These are phyloP conservation scores for Diaporthe citrichinensis DNA, from an alignment of 2,329 filamentous ascomycete species.

Conservation along the genomic window DNA sequence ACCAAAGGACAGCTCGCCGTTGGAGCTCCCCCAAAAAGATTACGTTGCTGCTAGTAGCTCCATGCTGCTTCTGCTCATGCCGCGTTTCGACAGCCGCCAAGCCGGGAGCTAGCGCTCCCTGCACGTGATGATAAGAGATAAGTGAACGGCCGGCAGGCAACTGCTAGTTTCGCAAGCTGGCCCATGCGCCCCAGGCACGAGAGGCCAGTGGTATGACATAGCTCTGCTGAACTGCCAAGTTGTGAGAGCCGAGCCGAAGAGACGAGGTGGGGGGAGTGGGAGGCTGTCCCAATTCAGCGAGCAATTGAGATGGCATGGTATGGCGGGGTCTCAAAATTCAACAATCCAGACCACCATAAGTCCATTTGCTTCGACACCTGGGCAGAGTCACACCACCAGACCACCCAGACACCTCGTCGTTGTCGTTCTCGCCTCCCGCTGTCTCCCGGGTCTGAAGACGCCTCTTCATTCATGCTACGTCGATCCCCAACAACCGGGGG, in stretches of 20 bases:
- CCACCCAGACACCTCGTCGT: constrained; percentile 1
- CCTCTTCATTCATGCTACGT: neutral
- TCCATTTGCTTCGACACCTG: constrained; percentile 6
- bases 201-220: neutral
- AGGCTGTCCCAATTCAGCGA: constrained; percentile 34
- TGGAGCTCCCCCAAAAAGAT: constrained; percentile 39
- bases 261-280: constrained; percentile 22
- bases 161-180: neutral
- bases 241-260: constrained; percentile 27
- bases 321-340: constrained; percentile 30
- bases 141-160: neutral
- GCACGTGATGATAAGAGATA: constrained; percentile 17
- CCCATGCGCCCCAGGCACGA: neutral
- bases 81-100: constrained; percentile 36
- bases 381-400: constrained; percentile 23
- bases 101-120: constrained; percentile 38
- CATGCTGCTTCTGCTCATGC: constrained; percentile 11
- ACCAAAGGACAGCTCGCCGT: constrained; percentile 37
- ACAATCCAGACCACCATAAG: constrained; percentile 15
- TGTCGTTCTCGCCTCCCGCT: neutral
- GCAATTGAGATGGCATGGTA: constrained; percentile 37
- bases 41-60: constrained; percentile 29
- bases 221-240: constrained; percentile 1
- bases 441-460: neutral
- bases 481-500: constrained; percentile 11